Conservation (phyloP, 345 rosid genomes). For the Alliaria petiolata region DNA sequence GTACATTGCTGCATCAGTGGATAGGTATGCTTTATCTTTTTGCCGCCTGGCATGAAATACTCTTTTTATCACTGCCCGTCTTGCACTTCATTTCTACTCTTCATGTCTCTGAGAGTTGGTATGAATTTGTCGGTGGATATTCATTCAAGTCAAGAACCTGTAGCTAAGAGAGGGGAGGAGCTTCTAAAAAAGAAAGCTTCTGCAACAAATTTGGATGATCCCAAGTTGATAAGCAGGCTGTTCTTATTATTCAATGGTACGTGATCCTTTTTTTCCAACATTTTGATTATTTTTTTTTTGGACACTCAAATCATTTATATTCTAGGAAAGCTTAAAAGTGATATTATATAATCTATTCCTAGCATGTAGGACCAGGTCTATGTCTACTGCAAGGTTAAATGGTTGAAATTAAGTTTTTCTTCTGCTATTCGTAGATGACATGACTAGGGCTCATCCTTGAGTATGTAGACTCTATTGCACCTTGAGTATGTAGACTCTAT, state of each 20-base stretch:
- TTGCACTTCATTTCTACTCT: slow-evolving; percentile 2
- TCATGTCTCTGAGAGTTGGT: slow-evolving; percentile 25
- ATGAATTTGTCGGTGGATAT: slow-evolving; percentile 30
- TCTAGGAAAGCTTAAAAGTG: background rate
- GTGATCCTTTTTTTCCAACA: background rate
- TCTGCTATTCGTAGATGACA: slow-evolving; percentile 6
- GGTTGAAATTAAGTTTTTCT: background rate
- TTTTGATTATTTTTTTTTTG: background rate
- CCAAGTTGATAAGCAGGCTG: slow-evolving; percentile 57
- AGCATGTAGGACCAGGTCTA: background rate
- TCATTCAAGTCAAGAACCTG: slow-evolving; percentile 75
- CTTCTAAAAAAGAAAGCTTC: slow-evolving; percentile 76
- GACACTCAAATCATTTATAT: background rate
- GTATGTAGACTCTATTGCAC: slow-evolving; percentile 12
- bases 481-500: background rate
- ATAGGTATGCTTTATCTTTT: slow-evolving; percentile 43
- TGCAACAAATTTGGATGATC: slow-evolving; percentile 74
- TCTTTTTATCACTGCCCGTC: slow-evolving; percentile 3
- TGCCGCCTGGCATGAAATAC: background rate
- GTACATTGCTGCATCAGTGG: slow-evolving; percentile 72
- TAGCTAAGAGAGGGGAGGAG: slow-evolving; percentile 81
- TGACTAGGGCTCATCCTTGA: background rate
- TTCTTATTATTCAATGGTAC: slow-evolving; percentile 79
- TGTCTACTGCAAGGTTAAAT: slow-evolving; percentile 1
- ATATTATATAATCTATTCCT: background rate